These are phyloP conservation scores for Lactarius hengduanensis DNA, from an alignment of 768 basidiomycete species.

Conservation along the genomic window DNA sequence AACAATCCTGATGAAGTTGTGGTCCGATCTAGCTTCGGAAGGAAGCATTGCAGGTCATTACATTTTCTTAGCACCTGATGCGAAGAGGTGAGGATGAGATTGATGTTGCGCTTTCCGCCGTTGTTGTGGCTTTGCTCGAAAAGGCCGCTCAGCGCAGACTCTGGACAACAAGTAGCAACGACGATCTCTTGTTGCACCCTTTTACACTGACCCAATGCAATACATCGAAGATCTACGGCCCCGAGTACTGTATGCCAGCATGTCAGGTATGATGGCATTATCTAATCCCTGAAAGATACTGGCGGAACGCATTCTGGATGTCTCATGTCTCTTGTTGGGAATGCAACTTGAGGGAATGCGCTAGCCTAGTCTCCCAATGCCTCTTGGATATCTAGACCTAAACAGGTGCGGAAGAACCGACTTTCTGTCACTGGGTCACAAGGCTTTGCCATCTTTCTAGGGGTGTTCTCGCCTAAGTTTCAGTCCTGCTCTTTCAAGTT, in stretches of 20 bases:
- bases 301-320: neutral
- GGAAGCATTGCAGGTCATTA: neutral
- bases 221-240: neutral
- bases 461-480: neutral
- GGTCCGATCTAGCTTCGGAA: neutral
- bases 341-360: neutral
- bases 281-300: neutral
- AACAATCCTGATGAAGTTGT: neutral
- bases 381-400: neutral
- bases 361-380: neutral
- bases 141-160: neutral
- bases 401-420: neutral
- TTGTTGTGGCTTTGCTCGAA: neutral
- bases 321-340: neutral
- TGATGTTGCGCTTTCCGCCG: neutral
- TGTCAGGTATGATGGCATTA: neutral
- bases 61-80: neutral
- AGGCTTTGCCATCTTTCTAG: neutral
- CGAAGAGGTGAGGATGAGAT: neutral
- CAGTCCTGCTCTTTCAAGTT: neutral
- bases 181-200: neutral
- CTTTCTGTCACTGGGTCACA: neutral
- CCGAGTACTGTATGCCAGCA: neutral
- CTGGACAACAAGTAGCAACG: neutral
- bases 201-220: neutral